Evolutionary conservation across 225 moss, liverwort and hornwort species (phyloP).

Genomic region (Sphagnum tenellum): DNA sequence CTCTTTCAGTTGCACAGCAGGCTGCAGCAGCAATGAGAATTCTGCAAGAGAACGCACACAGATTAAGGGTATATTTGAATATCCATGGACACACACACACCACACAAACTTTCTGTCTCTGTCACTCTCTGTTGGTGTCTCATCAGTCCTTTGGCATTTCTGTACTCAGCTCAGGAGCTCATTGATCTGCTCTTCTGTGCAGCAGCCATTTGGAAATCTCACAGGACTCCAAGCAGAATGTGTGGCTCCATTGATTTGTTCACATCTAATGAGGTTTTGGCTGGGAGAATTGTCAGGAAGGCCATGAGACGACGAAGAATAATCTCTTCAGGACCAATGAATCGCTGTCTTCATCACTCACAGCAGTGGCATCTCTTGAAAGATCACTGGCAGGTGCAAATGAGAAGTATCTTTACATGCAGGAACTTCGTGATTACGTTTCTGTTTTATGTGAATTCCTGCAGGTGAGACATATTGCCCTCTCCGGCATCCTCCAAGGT

Average conservation of each 20-base stretch:
- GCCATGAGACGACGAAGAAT: slow-evolving; percentile 54
- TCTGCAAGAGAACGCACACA: slow-evolving; percentile 58
- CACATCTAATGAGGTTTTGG: background rate
- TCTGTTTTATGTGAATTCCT: slow-evolving; percentile 96
- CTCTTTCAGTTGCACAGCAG: slow-evolving; percentile 59
- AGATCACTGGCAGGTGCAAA: slow-evolving; percentile 66
- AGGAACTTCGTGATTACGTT: slow-evolving; percentile 92
- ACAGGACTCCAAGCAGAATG: too few species aligned
- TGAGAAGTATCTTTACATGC: slow-evolving; percentile 98
- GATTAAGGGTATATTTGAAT: slow-evolving; percentile 45
- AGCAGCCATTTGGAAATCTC: too few species aligned
- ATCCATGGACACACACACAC: background rate
- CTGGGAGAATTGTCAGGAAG: slow-evolving; percentile 35
- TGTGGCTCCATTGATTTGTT: background rate
- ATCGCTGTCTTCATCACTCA: slow-evolving; percentile 54
- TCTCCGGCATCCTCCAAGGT: slow-evolving; percentile 32
- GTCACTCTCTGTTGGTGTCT: too few species aligned
- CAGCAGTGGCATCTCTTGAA: slow-evolving; percentile 69
- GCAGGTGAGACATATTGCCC: slow-evolving; percentile 50
- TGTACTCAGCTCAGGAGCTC: background rate
- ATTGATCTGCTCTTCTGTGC: background rate
- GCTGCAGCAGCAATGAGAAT: slow-evolving; percentile 71
- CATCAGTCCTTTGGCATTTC: too few species aligned
- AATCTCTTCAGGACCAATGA: slow-evolving; percentile 83
- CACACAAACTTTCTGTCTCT: background rate